Evolutionary conservation across 2,329 filamentous ascomycete species (phyloP).

Genomic region (Pseudogymnoascus sp.): DNA sequence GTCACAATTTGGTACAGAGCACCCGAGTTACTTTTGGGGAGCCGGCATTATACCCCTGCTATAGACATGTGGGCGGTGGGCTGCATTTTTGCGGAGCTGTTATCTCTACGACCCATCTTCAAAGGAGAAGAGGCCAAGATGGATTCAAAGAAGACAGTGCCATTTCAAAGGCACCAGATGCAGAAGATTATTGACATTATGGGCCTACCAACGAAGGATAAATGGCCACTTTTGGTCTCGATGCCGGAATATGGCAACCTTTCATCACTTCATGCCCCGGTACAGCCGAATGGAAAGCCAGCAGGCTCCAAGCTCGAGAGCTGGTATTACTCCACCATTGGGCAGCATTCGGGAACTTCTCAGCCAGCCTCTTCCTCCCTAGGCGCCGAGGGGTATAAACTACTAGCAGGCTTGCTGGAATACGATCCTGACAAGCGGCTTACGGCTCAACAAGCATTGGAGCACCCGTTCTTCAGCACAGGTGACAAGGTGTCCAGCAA

Average conservation of each 20-base stretch:
- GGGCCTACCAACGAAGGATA: conserved; percentile 80
- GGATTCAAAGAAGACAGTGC: conserved; percentile 95
- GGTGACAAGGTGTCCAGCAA: conserved; percentile 65
- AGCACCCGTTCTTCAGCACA: conserved; percentile 80
- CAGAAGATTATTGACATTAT: conserved; percentile 97
- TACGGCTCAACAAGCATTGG: conserved; percentile 80
- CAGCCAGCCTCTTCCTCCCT: conserved; percentile 46
- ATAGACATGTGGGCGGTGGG: conserved; percentile 97
- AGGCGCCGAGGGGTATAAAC: conserved; percentile 70
- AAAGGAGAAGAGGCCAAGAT: conserved; percentile 99
- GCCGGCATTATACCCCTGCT: conserved; percentile 92
- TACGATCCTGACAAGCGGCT: conserved; percentile 88
- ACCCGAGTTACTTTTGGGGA: conserved; percentile 85
- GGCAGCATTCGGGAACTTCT: conserved; percentile 39
- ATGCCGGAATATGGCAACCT: conserved; percentile 86
- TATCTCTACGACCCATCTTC: conserved; percentile 89
- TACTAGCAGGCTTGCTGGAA: conserved; percentile 77
- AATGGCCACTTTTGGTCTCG: conserved; percentile 75
- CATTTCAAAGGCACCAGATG: conserved; percentile 98
- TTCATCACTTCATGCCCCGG: conserved; percentile 46
- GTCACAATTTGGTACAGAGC: conserved; percentile 99
- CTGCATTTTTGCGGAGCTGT: conserved; percentile 92
- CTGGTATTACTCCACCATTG: conserved; percentile 69
- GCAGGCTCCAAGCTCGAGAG: conserved; percentile 55
- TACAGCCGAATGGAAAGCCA: conserved; percentile 31